Conservation (phyloP, 1,284 basidiomycete species). For the Rhodotorula sp. region DNA sequence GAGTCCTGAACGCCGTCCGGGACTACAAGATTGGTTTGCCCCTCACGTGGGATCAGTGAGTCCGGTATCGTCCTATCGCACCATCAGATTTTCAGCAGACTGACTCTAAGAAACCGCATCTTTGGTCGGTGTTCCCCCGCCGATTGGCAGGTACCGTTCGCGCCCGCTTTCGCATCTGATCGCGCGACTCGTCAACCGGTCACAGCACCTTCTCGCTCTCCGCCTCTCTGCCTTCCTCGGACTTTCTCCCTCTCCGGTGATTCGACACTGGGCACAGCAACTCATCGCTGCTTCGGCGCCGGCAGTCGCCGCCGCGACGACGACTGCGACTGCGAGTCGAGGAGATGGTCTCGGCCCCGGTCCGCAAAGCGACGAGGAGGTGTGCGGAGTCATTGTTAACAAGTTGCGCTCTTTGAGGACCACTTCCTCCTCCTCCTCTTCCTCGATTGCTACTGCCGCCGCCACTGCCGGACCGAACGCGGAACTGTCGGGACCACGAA, state of each 20-base stretch:
- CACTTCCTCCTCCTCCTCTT: background rate
- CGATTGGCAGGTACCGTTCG: slow-evolving; percentile 29
- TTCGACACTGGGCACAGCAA: slow-evolving; percentile 93
- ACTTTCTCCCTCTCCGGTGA: slow-evolving; percentile 77
- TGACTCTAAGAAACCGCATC: background rate
- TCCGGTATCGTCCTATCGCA: slow-evolving; percentile 5
- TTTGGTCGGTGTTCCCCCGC: too few species aligned
- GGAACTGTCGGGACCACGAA: background rate
- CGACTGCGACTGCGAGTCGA: background rate
- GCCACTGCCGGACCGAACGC: background rate
- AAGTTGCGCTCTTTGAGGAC: slow-evolving; percentile 20
- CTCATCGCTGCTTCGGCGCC: slow-evolving; percentile 65
- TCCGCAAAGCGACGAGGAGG: slow-evolving; percentile 5
- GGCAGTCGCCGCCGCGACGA: slow-evolving; percentile 1
- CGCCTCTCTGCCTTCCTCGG: slow-evolving; percentile 82
- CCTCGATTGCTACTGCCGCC: slow-evolving; percentile 50
- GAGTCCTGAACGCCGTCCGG: slow-evolving; percentile 91
- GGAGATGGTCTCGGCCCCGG: background rate
- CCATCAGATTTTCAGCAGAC: background rate
- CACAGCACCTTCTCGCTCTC: slow-evolving; percentile 85
- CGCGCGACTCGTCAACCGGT: slow-evolving; percentile 76
- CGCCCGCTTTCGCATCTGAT: slow-evolving; percentile 59
- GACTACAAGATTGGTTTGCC: slow-evolving; percentile 91
- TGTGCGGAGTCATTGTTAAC: slow-evolving; percentile 43
- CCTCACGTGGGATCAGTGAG: slow-evolving; percentile 82